Base-by-base conservation (phyloP, 2,329 filamentous ascomycete genomes). In the Aspergillus sp. region DNA sequence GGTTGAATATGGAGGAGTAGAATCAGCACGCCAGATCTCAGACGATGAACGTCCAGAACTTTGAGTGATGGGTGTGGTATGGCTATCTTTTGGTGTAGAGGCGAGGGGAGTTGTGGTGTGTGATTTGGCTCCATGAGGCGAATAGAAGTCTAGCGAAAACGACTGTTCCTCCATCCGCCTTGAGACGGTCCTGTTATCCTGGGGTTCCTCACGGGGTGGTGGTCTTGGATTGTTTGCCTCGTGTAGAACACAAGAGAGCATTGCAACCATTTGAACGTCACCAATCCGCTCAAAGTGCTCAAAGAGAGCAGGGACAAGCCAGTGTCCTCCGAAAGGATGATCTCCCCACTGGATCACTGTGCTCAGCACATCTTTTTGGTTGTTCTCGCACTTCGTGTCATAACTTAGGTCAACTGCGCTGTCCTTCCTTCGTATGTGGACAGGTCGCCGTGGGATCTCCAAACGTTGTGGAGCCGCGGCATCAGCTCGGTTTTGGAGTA, bases 401-500 rank as follows among this genome's bases (percentile, higher is more conserved):
- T 63, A 67, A 34, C 61, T 64, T 31, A 69, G 49, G 45, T 70
- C 67, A 13, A 70, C 57, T 1, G 64, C 65, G 52, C 69, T 70
- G 43, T 70, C 69, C 48, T 65, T 70, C 34, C 59, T 57, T 20
- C 59, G 63, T 13, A 78, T 73, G 29, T 78, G 73, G 2, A 81
- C 73, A 6, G 85, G 74, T 23, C 81, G 79, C 14, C 88, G 88
- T 57, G 92, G 83, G 45, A 88, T 80, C 3, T 84, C 85, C 54
- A 87, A 78, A 7, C 78, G 76, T 38, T 78, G 73, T 51, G 81
- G 78, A 21, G 89, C 74, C 60, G 88, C 81, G 3, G 93, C 75
- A 1, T 88, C 88, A 23, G 92, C 86, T 42, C 90, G 85, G 60
- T 89, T 88, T 58, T 86, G 85, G 43, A 97, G 76, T 5, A 97